A percentile compares a stretch with the other conserved stretches of the same genome.
These are phyloP conservation scores for Torulaspora gathmanii DNA, from an alignment of 805 yeast genomes.

Conservation along the genomic window DNA sequence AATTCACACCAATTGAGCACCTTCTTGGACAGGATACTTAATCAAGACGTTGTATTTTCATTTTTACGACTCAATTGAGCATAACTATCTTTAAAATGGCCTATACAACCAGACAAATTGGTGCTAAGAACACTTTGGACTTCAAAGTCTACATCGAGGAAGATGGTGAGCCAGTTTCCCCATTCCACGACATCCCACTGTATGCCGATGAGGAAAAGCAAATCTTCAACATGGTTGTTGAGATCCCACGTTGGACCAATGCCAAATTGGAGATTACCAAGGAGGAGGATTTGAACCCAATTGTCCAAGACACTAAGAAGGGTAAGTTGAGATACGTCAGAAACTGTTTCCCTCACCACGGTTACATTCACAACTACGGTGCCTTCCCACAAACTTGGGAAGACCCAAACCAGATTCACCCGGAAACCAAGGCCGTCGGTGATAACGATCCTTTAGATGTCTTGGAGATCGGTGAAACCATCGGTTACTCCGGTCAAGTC, in stretches of 20 bases:
- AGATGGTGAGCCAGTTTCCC: slow-evolving; percentile 90
- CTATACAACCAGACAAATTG: slow-evolving; percentile 87
- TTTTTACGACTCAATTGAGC: not conserved
- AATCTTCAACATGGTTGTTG: slow-evolving; percentile 85
- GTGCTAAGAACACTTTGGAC: slow-evolving; percentile 93
- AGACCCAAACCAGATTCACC: slow-evolving; percentile 59
- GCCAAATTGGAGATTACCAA: slow-evolving; percentile 94
- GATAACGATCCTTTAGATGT: slow-evolving; percentile 86
- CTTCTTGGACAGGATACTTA: no score
- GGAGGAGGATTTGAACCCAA: slow-evolving; percentile 82
- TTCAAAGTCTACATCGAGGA: slow-evolving; percentile 87
- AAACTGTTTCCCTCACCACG: slow-evolving; percentile 98
- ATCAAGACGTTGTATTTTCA: not conserved
- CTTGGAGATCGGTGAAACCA: slow-evolving; percentile 71
- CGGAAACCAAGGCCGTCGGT: slow-evolving; percentile 66
- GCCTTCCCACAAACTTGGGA: slow-evolving; percentile 96
- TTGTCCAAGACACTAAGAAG: slow-evolving; percentile 94
- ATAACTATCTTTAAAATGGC: slow-evolving; percentile 43
- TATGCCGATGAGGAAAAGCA: slow-evolving; percentile 92
- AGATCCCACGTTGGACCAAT: slow-evolving; percentile 97
- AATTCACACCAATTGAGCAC: not conserved
- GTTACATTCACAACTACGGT: slow-evolving; percentile 97
- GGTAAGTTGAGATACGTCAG: slow-evolving; percentile 93
- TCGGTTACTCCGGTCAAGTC: slow-evolving; percentile 65
- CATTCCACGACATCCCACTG: slow-evolving; percentile 91